phyloP scores from a whole-genome alignment of 176 grass and related monocot species.

The Poa annua region DNA sequence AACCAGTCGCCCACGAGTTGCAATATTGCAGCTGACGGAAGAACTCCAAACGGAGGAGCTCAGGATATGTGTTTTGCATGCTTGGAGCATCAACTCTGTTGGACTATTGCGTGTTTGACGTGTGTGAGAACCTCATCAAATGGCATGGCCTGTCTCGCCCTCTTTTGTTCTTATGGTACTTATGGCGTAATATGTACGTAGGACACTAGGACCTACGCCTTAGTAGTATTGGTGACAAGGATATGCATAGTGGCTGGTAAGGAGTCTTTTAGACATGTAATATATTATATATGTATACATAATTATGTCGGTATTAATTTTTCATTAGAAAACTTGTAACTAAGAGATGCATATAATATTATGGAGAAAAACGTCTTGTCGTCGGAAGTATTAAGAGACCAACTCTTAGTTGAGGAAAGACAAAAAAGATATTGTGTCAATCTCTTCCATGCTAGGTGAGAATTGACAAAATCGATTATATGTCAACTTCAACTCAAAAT shows the following conservation, averaged over 20 bases:
- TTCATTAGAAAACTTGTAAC: not conserved
- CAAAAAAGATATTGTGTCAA: no score
- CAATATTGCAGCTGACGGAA: not conserved
- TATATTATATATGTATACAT: not conserved
- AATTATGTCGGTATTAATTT: not conserved
- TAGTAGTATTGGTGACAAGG: not conserved
- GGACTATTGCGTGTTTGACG: not conserved
- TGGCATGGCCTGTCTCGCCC: not conserved
- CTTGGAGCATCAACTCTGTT: slow-evolving; percentile 13
- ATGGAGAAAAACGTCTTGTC: not conserved
- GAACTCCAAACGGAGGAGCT: not conserved
- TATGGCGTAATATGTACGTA: not conserved
- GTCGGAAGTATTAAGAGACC: no score
- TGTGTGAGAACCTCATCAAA: not conserved
- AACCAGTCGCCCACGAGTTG: not conserved
- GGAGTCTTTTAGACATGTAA: not conserved
- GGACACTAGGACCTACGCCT: accelerated
- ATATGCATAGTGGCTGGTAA: not conserved
- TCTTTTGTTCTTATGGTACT: not conserved
- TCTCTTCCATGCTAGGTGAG: no score
- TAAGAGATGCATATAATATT: not conserved
- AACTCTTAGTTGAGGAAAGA: no score
- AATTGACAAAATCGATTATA: no score
- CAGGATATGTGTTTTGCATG: not conserved
- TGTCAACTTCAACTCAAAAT: no score